These are phyloP conservation scores for Juglanconis juglandina DNA, from an alignment of 2,329 filamentous ascomycete genomes.

Conservation along the genomic window DNA sequence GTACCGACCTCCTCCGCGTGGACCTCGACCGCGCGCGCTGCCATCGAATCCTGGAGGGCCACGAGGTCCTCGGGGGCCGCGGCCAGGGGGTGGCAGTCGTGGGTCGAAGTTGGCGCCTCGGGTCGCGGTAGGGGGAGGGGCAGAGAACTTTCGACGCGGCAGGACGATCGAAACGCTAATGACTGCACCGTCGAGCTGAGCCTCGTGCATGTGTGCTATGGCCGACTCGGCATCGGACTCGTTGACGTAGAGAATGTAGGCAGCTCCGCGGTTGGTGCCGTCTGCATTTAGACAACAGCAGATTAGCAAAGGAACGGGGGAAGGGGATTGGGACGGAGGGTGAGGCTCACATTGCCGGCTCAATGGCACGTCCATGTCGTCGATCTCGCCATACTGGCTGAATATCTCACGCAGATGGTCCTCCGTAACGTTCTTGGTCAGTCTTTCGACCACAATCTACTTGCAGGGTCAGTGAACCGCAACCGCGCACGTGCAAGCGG, in stretches of 20 bases:
- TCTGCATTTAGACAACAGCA: conserved; percentile 2
- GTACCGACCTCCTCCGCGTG: conserved; percentile 30
- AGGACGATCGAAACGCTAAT: conserved; percentile 88
- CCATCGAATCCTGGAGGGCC: conserved; percentile 31
- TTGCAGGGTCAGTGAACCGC: conserved; percentile 8
- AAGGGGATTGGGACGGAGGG: neutral
- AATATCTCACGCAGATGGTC: conserved; percentile 90
- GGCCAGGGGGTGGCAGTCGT: conserved; percentile 40
- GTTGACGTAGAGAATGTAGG: conserved; percentile 81
- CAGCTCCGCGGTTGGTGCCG: conserved; percentile 87
- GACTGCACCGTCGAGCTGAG: conserved; percentile 79
- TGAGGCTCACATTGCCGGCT: conserved; percentile 71
- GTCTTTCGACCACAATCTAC: conserved; percentile 90
- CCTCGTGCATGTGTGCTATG: conserved; percentile 96
- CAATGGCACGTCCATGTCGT: conserved; percentile 84
- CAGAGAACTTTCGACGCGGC: conserved; percentile 77
- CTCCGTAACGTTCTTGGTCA: conserved; percentile 93
- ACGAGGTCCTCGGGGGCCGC: conserved; percentile 24
- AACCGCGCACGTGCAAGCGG: conserved; percentile 7
- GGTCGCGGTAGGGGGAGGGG: conserved; percentile 69
- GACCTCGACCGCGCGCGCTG: conserved; percentile 35
- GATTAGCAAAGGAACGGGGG: neutral
- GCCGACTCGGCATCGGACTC: conserved; percentile 80
- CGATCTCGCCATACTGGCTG: conserved; percentile 78
- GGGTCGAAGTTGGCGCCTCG: conserved; percentile 59